phyloP scores from a whole-genome alignment of 495 filamentous ascomycete genomes.

The Daldinia childiae region DNA sequence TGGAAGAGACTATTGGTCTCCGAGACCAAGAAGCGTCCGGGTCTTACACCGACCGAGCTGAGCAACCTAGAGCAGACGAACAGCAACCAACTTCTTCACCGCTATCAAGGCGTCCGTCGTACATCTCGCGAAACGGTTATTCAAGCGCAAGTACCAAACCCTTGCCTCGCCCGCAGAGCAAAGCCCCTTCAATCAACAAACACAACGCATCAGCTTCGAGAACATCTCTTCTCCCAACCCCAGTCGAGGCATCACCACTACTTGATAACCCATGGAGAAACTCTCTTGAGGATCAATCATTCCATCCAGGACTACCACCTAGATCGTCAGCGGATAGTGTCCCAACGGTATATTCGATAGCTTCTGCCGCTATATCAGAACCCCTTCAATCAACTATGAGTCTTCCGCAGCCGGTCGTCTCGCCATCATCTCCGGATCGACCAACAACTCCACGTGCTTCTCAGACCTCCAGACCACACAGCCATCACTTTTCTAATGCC shows the following conservation, averaged over 20 bases:
- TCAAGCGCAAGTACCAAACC: constrained; percentile 40
- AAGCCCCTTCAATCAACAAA: constrained; percentile 35
- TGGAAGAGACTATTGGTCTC: constrained; percentile 61
- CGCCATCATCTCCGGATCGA: constrained; percentile 40
- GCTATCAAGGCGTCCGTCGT: constrained; percentile 51
- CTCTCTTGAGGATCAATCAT: constrained; percentile 26
- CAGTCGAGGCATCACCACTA: constrained; percentile 43
- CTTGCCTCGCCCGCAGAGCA: constrained; percentile 28
- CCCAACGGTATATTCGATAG: constrained; percentile 44
- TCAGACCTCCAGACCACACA: constrained; percentile 42
- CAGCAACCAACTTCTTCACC: constrained; percentile 18
- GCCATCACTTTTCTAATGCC: constrained; percentile 49
- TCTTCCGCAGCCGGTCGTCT: constrained; percentile 32
- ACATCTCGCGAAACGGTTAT: constrained; percentile 51
- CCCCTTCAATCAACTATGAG: constrained; percentile 34
- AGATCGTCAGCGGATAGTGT: constrained; percentile 54
- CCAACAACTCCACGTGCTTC: constrained; percentile 47
- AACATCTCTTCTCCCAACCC: constrained; percentile 30
- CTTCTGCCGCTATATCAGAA: constrained; percentile 47
- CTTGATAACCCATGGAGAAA: constrained; percentile 50
- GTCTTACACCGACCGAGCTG: constrained; percentile 36
- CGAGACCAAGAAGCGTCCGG: constrained; percentile 49
- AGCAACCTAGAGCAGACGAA: constrained; percentile 34
- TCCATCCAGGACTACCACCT: constrained; percentile 46
- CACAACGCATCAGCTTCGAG: constrained; percentile 26